Conservation (phyloP, 1,139 yeast species). For the Geotrichum klebahnii region DNA sequence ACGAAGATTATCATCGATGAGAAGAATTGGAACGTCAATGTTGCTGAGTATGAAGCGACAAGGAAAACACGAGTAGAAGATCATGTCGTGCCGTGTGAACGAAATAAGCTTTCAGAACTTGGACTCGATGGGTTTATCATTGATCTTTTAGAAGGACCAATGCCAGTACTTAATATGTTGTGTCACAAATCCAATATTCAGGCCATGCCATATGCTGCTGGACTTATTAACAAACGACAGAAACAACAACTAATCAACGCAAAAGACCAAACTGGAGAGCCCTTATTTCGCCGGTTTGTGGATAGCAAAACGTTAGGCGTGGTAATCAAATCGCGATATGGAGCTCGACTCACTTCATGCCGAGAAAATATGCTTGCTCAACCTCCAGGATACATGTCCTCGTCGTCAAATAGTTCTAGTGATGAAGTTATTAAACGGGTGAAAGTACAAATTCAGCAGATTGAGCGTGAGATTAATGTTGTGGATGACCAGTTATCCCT, state of each 20-base stretch:
- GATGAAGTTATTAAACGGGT: conserved; percentile 4
- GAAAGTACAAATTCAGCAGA: neutral
- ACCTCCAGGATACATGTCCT: conserved; percentile 11
- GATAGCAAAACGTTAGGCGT: conserved; percentile 55
- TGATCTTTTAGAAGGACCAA: conserved; percentile 73
- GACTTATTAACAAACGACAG: conserved; percentile 44
- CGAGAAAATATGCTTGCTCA: conserved; percentile 2
- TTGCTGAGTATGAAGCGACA: conserved; percentile 44
- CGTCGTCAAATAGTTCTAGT: conserved; percentile 2
- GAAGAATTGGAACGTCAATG: conserved; percentile 42
- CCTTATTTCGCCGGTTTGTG: conserved; percentile 54
- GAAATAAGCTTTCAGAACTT: conserved; percentile 41
- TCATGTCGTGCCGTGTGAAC: conserved; percentile 36
- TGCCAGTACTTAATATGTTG: conserved; percentile 68
- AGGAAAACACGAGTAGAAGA: conserved; percentile 26
- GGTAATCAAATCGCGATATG: conserved; percentile 47
- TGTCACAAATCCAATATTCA: conserved; percentile 57
- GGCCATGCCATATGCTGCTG: conserved; percentile 57
- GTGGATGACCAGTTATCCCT: neutral
- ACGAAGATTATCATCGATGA: conserved; percentile 44
- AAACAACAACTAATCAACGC: conserved; percentile 36
- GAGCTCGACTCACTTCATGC: conserved; percentile 16
- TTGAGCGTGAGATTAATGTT: neutral
- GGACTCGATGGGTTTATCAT: conserved; percentile 81
- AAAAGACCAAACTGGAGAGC: conserved; percentile 38